phyloP scores from a whole-genome alignment of 1,139 yeast genomes.

The Pichia norvegensis region DNA sequence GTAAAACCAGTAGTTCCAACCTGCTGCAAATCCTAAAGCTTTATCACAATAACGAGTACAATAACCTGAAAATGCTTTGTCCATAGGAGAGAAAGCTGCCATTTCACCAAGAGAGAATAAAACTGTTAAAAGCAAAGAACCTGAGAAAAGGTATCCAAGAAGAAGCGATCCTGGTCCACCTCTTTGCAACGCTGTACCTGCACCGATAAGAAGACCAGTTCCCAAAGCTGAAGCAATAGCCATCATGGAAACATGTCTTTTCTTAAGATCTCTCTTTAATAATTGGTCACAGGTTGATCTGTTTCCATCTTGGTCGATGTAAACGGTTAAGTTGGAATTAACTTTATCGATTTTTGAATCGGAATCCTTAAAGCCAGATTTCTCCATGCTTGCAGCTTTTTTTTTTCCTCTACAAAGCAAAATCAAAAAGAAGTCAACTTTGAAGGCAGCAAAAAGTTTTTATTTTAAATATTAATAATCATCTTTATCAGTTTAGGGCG shows the following conservation, averaged over 20 bases:
- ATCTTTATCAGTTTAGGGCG: no score
- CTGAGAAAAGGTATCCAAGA: conserved; percentile 37
- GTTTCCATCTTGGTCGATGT: conserved; percentile 12
- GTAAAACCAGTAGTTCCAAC: conserved; percentile 55
- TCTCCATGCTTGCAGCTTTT: no score
- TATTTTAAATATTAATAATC: no score
- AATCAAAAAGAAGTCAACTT: no score
- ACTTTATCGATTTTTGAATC: no score
- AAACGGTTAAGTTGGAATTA: no score
- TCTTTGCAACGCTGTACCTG: conserved; percentile 38
- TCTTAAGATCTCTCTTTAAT: conserved; percentile 14
- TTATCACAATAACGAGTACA: conserved; percentile 62
- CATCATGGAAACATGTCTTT: conserved; percentile 43
- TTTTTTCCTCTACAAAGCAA: no score
- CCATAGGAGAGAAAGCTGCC: conserved; percentile 51
- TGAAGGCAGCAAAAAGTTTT: no score
- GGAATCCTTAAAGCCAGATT: no score
- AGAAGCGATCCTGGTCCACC: conserved; percentile 46
- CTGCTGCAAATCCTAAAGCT: conserved; percentile 69
- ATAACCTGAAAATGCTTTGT: conserved; percentile 69
- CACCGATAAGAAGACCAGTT: conserved; percentile 46
- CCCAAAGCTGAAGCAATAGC: conserved; percentile 31
- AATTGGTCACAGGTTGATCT: conserved; percentile 1
- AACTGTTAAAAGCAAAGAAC: conserved; percentile 41
- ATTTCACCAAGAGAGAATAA: conserved; percentile 45